Conservation (phyloP, 768 basidiomycete species). For the Trametes coccinea region DNA sequence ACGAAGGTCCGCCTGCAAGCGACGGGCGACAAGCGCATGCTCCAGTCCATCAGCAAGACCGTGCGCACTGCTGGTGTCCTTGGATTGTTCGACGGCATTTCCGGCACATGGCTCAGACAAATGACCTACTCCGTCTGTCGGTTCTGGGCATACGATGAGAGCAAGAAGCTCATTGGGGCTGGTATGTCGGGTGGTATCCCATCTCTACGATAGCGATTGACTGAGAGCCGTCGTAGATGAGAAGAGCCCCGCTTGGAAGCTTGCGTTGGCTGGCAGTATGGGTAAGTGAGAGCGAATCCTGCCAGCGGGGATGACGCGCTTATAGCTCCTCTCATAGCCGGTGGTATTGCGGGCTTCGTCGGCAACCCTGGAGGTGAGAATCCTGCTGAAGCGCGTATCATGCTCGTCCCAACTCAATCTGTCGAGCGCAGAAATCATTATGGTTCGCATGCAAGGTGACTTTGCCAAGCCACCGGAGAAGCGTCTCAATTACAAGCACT, state of each 20-base stretch:
- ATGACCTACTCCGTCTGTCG: constrained; percentile 91
- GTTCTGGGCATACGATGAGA: constrained; percentile 94
- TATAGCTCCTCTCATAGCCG: constrained; percentile 49
- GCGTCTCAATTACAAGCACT: constrained; percentile 88
- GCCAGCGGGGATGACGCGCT: neutral
- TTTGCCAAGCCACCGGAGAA: constrained; percentile 87
- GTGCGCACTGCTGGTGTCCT: constrained; percentile 73
- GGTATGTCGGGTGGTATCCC: constrained; percentile 29
- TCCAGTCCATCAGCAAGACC: constrained; percentile 81
- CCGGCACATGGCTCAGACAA: constrained; percentile 88
- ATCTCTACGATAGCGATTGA: neutral
- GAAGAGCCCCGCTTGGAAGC: constrained; percentile 76
- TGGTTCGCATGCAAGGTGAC: constrained; percentile 83
- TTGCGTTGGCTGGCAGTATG: constrained; percentile 82
- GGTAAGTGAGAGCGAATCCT: constrained; percentile 48
- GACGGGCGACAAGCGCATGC: constrained; percentile 90
- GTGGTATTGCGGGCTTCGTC: constrained; percentile 82
- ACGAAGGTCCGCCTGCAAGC: constrained; percentile 93
- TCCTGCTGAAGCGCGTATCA: neutral
- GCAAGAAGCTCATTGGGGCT: constrained; percentile 79
- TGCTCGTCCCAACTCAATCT: neutral
- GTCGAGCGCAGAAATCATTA: constrained; percentile 29
- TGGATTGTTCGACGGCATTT: constrained; percentile 84
- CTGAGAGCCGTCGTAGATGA: constrained; percentile 38
- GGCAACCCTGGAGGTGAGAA: constrained; percentile 80